Base-by-base conservation (phyloP, 2,329 filamentous ascomycete genomes). In the Microdochium trichocladiopsis region DNA sequence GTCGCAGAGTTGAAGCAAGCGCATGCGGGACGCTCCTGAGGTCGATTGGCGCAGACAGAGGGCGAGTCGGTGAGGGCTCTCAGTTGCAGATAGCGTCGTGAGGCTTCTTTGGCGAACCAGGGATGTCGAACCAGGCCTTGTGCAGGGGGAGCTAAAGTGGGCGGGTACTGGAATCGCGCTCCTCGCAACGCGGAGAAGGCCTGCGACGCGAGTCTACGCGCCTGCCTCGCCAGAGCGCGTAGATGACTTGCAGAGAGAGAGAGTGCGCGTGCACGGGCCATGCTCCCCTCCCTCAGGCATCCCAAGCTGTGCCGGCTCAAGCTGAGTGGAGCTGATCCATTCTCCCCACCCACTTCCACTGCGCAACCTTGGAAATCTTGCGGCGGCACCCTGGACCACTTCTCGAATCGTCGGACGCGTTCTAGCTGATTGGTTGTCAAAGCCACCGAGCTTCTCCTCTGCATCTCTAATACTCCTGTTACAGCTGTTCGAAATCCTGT, bases 81-180 rank as follows among this genome's bases (percentile, higher is more conserved):
- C 21, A 6, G 18, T 4, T 45, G 12, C 18, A 10, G 14, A 6
- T 37, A n/a, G 33, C 21, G 14, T 45, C 41, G 18, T 45, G 41
- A 45, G 41, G 33, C 33, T 37, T 37, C 14, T 11, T 16, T 11
- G 33, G 14, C 6, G 33, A 37, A 16, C 18, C n/a, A 23, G 6
- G n/a, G 22, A 16, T 16, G 11, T 45, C 9, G 6, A 22, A 12
- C 28, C 28, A 22, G 18, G 6, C 41, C 41, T 45, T 45, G 41
- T 45, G 41, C 41, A 45, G 41, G 41, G 41, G 41, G 41, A 45
- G 41, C 41, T 45, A 45, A 45, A 45, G 41, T 45, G 41, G 41
- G 41, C 22, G 41, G 33, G 12, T 18, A 23, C 16, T 11, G 41
- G 18, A 21, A 11, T 21, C 41, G 41, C 41, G 41, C 41, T 12